A percentile compares a stretch with the other conserved stretches of the same genome.
Evolutionary conservation across 2,329 filamentous ascomycete genomes (phyloP).

Genomic region (Venturiaceae sp.): DNA sequence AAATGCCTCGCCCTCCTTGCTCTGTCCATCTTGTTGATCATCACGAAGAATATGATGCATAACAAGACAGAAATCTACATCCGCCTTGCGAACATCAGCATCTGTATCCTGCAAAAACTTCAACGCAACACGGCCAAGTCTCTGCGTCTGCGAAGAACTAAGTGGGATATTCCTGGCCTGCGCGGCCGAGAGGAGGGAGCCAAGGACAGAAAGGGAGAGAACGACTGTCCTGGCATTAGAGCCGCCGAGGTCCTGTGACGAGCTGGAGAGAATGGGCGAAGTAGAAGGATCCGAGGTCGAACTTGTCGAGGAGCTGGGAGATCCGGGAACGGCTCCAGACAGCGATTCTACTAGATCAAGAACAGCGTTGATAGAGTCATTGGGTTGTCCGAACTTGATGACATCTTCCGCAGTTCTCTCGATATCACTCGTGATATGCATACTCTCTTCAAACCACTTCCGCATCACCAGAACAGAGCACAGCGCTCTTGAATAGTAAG

Average conservation of each 20-base stretch:
- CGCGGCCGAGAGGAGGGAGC: constrained; percentile 23
- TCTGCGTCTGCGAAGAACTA: constrained; percentile 22
- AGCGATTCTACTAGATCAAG: constrained; percentile 25
- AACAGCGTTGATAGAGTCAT: constrained; percentile 36
- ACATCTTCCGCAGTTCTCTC: constrained; percentile 67
- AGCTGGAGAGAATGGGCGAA: constrained; percentile 20
- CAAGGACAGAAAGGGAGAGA: constrained; percentile 30
- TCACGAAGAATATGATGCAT: constrained; percentile 37
- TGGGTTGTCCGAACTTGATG: constrained; percentile 52
- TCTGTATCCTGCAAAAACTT: constrained; percentile 27
- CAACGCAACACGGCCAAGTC: constrained; percentile 29
- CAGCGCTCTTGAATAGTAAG: constrained; percentile 58
- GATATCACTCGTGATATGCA: constrained; percentile 64
- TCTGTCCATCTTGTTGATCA: constrained; percentile 36
- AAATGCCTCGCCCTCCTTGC: constrained; percentile 44
- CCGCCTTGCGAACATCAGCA: constrained; percentile 49
- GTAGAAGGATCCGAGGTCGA: constrained; percentile 18
- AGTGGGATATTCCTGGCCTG: constrained; percentile 21
- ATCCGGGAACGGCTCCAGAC: constrained; percentile 16
- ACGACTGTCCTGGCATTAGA: constrained; percentile 21
- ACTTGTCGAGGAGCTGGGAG: not conserved
- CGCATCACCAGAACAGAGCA: constrained; percentile 58
- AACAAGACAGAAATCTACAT: constrained; percentile 69
- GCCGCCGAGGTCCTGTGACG: not conserved
- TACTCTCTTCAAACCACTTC: constrained; percentile 55